Evolutionary conservation across 306 rosid species (phyloP).

Genomic region (Pyrus communis): DNA sequence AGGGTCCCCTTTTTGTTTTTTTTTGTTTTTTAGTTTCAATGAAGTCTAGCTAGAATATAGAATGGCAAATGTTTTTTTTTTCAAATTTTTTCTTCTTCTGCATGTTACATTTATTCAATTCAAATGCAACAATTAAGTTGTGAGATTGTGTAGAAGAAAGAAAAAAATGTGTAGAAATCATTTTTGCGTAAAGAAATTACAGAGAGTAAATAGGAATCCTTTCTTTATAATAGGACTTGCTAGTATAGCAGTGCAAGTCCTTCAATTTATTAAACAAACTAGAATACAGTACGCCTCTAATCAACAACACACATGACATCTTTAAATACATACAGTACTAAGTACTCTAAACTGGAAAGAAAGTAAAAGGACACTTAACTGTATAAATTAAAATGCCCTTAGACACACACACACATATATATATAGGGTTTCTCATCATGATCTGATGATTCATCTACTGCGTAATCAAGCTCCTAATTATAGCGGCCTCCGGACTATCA

Average conservation of each 20-base stretch:
- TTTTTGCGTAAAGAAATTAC: too few species aligned
- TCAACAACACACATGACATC: not conserved
- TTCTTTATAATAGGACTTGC: conserved; percentile 11
- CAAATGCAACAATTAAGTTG: not conserved
- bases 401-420: not conserved
- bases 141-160: not conserved
- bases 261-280: conserved; percentile 8
- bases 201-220: not conserved
- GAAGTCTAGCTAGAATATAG: not conserved
- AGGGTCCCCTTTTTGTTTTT: too few species aligned
- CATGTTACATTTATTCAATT: not conserved
- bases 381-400: not conserved
- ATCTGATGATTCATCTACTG: conserved; percentile 30
- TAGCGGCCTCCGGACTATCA: conserved; percentile 88
- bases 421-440: not conserved
- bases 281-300: conserved; percentile 3
- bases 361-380: conserved; percentile 19
- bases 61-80: too few species aligned
- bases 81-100: not conserved
- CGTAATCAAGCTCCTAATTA: conserved; percentile 82
- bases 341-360: conserved; percentile 10
- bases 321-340: conserved; percentile 5
- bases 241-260: conserved; percentile 22
- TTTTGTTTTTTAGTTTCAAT: too few species aligned
- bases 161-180: not conserved